Evolutionary conservation across 345 rosid genomes (phyloP), one percentile per base, ranked within the genome.

Genomic region (Hirschfeldia incana): DNA sequence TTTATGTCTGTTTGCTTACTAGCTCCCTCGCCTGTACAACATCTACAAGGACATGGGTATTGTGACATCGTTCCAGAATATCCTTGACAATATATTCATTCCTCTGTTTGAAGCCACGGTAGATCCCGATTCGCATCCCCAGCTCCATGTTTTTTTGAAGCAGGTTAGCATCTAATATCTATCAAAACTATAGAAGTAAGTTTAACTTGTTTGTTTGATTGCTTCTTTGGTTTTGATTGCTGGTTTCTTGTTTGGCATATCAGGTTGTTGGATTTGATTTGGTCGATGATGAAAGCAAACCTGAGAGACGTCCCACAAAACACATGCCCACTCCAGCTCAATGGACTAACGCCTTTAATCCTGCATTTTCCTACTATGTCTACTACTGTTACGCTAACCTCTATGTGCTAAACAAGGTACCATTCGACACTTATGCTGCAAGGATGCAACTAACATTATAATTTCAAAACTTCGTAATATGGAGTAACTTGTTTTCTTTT

Each of bases 291-390:
- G 99, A 96, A 86, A 96, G 95, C 87, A 96, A 96, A 84, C 98
- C 99, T 67, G 98, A 96, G 88, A 92, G 99, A 73, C 98, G 99
- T 57, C 99, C 98, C 42, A 96, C 98, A 5, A 96, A 96, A 82
- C 99, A 96, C 87, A 96, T 96, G 99, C 98, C 99, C 59, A 93
- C 99, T 33, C 99, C 99, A n/a, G 88, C 84, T 76, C 94, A 96
- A 70, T 96, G 99, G 99, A 96, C 97, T 67, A 96, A 96, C 57
- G 94, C 86, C 17, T 96, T 90, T 84, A 96, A 96, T 80, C 99
- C 99, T 69, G 97, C 99, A 15, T 96, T 76, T 84, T 93, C 99
- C 5, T 96, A 96, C 83, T 96, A 96, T 80, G 94, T 76, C 10
- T 93, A 96, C 80, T 96, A 96, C 78, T 96, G 98, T 76, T 96